These are phyloP conservation scores for Udeniomyces megalosporus DNA, from an alignment of 768 basidiomycete species.

Conservation along the genomic window DNA sequence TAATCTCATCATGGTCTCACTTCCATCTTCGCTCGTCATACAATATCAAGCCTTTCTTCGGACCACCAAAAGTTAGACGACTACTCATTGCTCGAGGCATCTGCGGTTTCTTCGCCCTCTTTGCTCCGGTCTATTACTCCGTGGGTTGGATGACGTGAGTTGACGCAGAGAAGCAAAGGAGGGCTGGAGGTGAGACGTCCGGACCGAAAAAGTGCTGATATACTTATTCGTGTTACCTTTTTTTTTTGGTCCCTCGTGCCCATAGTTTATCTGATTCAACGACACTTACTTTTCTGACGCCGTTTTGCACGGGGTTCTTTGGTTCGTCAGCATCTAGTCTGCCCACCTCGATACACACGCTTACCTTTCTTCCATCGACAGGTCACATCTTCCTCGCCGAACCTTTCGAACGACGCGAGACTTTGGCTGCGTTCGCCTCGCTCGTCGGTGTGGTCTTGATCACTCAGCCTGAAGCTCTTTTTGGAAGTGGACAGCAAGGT, in stretches of 20 bases:
- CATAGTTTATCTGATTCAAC: slow-evolving; percentile 3
- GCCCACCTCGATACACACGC: no score
- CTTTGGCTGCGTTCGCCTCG: slow-evolving; percentile 38
- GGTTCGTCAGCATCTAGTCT: no score
- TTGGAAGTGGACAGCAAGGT: slow-evolving; percentile 39
- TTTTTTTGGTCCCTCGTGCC: neutral
- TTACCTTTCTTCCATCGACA: no score
- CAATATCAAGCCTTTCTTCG: neutral
- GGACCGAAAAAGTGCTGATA: neutral
- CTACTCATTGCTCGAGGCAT: slow-evolving; percentile 2
- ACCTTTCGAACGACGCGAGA: slow-evolving; percentile 20
- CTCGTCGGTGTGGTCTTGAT: slow-evolving; percentile 65
- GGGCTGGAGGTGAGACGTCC: neutral
- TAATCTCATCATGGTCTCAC: neutral
- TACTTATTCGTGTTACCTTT: neutral
- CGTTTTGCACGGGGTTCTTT: slow-evolving; percentile 1
- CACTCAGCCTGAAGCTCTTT: slow-evolving; percentile 58
- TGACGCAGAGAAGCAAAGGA: neutral
- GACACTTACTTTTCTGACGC: slow-evolving; percentile 13
- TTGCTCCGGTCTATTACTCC: neutral
- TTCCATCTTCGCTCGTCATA: neutral
- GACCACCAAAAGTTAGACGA: slow-evolving; percentile 1
- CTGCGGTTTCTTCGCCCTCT: slow-evolving; percentile 2
- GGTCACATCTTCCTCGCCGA: slow-evolving; percentile 18
- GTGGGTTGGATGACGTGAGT: slow-evolving; percentile 11